phyloP scores from a whole-genome alignment of 1,139 yeast species.

The Sugiyamaella japonica region DNA sequence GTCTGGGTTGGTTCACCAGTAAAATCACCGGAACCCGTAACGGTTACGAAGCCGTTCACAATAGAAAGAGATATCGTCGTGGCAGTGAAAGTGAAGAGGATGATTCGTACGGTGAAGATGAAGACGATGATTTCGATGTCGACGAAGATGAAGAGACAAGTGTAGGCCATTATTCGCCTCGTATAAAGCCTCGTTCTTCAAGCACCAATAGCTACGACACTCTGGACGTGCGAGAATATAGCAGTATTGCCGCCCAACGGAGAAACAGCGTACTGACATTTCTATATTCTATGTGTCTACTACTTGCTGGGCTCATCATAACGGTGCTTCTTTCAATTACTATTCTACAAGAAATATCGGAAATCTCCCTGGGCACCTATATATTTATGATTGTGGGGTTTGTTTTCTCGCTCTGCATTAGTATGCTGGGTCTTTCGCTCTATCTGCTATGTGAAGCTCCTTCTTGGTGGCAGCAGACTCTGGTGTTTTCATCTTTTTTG shows the following conservation, averaged over 20 bases:
- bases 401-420: slow-evolving; percentile 42
- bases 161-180: slow-evolving; percentile 29
- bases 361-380: slow-evolving; percentile 31
- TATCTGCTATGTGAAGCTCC: slow-evolving; percentile 43
- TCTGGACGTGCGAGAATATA: slow-evolving; percentile 6
- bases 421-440: slow-evolving; percentile 44
- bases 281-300: slow-evolving; percentile 46
- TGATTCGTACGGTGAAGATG: slow-evolving; percentile 22
- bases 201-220: slow-evolving; percentile 11
- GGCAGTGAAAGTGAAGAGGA: slow-evolving; percentile 27
- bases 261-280: slow-evolving; percentile 40
- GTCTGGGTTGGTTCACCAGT: slow-evolving; percentile 20
- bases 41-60: slow-evolving; percentile 17
- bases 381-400: slow-evolving; percentile 37
- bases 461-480: slow-evolving; percentile 46
- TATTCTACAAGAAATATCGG: slow-evolving; percentile 39
- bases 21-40: slow-evolving; percentile 10
- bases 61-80: slow-evolving; percentile 21
- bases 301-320: slow-evolving; percentile 48
- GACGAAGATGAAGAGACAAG: slow-evolving; percentile 21
- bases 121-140: slow-evolving; percentile 24
- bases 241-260: slow-evolving; percentile 10
- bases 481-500: slow-evolving; percentile 43
- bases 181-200: slow-evolving; percentile 25
- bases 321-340: slow-evolving; percentile 51